Base-by-base conservation (phyloP, 2,329 filamentous ascomycete genomes). In the Chalaropsis thielavioides region DNA sequence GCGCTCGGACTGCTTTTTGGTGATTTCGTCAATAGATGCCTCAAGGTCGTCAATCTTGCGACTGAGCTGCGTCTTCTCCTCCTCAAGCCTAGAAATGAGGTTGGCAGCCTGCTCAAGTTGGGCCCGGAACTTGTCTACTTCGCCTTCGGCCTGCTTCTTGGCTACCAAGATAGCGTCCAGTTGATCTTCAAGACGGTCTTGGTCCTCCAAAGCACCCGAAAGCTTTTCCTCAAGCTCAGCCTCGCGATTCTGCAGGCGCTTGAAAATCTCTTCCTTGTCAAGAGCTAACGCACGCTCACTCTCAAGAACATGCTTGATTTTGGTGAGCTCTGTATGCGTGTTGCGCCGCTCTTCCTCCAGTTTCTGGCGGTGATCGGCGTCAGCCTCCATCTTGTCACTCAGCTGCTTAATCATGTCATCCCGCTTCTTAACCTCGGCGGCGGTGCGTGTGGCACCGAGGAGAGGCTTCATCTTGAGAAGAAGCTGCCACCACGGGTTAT, bases 191-290 rank as follows among this genome's bases (percentile, higher is more conserved):
- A 99, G 81, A 64, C 87, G 86, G 72, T 97, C 92, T 73, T 97
- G 92, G 70, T 99, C 95, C 24, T 95, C 89, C 67, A 97, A 84
- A 38, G 92, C 92, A 46, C 89, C 92, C 44, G 90, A 83, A 35
- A 99, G 82, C 76, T 97, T 96, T 71, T 99, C 95, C 63, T 87
- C 89, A 3, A 99, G 81, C 73, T 99, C 92, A 11, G 85, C 82
- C 75, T 99, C 94, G n/a, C 94, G 88, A 63, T 87, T 78, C 72
- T 96, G 94, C 24, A 99, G 80, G n/a, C 95, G 85, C 73, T 92
- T 95, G 79, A 97, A 99, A 67, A 99, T 99, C 71, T 99, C 94
- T 73, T 99, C 95, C 73, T 99, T 99, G 75, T 99, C 94, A 4
- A 99, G 78, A 0, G 94, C 94, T 51, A 99, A 80, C n/a, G 92